Base-by-base conservation (phyloP, 768 basidiomycete genomes). In the Leccinum imitatum region DNA sequence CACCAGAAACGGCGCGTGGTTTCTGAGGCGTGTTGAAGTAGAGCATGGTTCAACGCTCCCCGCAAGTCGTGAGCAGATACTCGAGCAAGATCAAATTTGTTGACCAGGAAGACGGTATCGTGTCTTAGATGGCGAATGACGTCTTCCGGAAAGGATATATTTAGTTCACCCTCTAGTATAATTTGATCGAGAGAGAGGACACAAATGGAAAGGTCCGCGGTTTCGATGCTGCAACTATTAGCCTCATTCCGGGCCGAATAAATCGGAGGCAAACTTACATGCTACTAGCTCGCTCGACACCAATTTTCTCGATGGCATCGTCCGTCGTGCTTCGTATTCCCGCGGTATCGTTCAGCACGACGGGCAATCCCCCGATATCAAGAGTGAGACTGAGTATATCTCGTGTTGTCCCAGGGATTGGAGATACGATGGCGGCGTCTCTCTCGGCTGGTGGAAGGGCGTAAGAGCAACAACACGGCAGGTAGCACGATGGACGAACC, bases 351-450 rank as follows among this genome's bases (percentile, higher is more conserved):
- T 87, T 82, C 13, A 94, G 79, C 25, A 89, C 79, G 5, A 95
- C 82, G 0, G 93, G 93, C 33, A 93, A 75, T 0, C 94, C 94
- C 10, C 86, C 90, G n/a, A 95, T 87, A 70, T 97, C 92, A 1
- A 97, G 80, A 0, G 91, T 87, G 17, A 95, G 77, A 64, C 91
- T 89, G 2, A 97, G 79, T 9, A 95, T 82, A 67, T 96, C 95
- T 25, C 95, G 81, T 5, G 94, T 97, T 2, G 94, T 97, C 0
- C 94, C 94, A 0, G 94, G 90, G 19, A 93, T 79, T 4, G 88
- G 80, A 0, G 94, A 94, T 14, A 95, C 92, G 57, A 97, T 95
- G 0, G 95, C 91, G 1, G 91, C 93, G 61, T 93, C 91, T 14
- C 93, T 80, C 63, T 90, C 89, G 4, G 91, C 93, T 95, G 59